phyloP scores from a whole-genome alignment of 2,329 filamentous ascomycete genomes.

The Pseudofabraea citricarpa region DNA sequence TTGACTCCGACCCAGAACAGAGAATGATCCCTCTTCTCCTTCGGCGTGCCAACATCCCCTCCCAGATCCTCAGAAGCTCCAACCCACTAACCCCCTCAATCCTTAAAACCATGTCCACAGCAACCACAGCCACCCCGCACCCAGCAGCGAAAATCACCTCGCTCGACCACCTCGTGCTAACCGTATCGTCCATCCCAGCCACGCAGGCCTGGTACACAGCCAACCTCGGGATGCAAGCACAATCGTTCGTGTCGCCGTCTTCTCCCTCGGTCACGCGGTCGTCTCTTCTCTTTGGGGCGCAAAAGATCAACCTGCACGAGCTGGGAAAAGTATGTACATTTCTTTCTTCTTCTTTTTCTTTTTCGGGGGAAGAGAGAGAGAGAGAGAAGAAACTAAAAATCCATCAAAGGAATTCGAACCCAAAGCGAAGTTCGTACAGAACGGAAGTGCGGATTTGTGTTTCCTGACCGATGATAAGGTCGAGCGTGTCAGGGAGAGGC shows the following conservation, averaged over 20 bases:
- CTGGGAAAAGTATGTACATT: constrained; percentile 33
- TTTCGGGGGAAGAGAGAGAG: background rate
- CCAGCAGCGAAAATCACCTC: constrained; percentile 13
- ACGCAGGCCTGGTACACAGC: constrained; percentile 51
- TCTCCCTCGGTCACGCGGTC: constrained; percentile 36
- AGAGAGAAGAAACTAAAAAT: background rate
- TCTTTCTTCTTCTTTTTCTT: background rate
- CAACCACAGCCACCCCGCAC: too few relatives aligned
- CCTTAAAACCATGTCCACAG: too few relatives aligned
- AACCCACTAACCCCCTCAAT: too few relatives aligned
- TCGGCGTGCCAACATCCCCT: too few relatives aligned
- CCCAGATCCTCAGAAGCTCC: too few relatives aligned
- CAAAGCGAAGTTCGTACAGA: constrained; percentile 47
- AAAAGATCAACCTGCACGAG: constrained; percentile 60
- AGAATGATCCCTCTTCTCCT: too few relatives aligned
- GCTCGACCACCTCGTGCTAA: constrained; percentile 57
- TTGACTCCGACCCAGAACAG: too few relatives aligned
- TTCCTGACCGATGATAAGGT: constrained; percentile 51
- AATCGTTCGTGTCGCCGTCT: constrained; percentile 41
- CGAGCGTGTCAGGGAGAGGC: constrained; percentile 36
- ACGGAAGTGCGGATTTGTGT: constrained; percentile 55
- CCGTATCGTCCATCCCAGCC: constrained; percentile 43
- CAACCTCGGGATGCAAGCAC: constrained; percentile 51
- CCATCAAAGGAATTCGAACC: constrained; percentile 47
- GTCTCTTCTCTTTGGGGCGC: constrained; percentile 50